Conservation (phyloP, 768 basidiomycete species). For the Macrolepiota albuminosa region DNA sequence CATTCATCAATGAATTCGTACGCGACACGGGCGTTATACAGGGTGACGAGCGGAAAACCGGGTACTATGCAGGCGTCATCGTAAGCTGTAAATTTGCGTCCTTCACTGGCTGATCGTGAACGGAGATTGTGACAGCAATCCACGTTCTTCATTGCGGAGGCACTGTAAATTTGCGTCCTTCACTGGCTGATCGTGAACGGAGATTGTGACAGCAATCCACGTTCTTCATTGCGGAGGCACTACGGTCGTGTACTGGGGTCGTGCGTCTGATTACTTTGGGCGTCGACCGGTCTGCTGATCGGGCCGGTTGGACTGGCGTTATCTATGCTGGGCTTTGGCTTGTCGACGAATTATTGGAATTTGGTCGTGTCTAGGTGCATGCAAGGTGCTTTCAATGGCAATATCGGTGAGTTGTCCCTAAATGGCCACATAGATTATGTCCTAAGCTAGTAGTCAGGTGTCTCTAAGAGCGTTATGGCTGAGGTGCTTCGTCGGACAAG, state of each 20-base stretch:
- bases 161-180: constrained; percentile 9
- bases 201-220: constrained; percentile 24
- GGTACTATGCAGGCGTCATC: constrained; percentile 46
- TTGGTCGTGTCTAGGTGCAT: constrained; percentile 11
- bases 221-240: constrained; percentile 30
- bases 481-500: constrained; percentile 8
- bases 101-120: neutral
- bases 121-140: constrained; percentile 23
- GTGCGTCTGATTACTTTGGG: constrained; percentile 31
- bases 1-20: constrained; percentile 41
- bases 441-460: constrained; percentile 2
- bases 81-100: constrained; percentile 24
- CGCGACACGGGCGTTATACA: constrained; percentile 36
- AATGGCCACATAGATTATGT: neutral
- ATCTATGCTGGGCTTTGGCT: constrained; percentile 29
- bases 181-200: neutral
- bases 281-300: constrained; percentile 28
- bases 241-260: constrained; percentile 27
- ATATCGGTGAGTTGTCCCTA: constrained; percentile 26
- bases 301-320: constrained; percentile 27
- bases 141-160: constrained; percentile 29
- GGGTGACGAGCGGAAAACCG: constrained; percentile 40
- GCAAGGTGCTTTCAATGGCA: constrained; percentile 33
- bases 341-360: constrained; percentile 21
- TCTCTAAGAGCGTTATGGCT: constrained; percentile 18